Percentiles rank a stretch among this genome's conserved stretches.
Evolutionary conservation across 176 grass and related monocot species (phyloP).

Genomic region (Saccharum spontaneum): DNA sequence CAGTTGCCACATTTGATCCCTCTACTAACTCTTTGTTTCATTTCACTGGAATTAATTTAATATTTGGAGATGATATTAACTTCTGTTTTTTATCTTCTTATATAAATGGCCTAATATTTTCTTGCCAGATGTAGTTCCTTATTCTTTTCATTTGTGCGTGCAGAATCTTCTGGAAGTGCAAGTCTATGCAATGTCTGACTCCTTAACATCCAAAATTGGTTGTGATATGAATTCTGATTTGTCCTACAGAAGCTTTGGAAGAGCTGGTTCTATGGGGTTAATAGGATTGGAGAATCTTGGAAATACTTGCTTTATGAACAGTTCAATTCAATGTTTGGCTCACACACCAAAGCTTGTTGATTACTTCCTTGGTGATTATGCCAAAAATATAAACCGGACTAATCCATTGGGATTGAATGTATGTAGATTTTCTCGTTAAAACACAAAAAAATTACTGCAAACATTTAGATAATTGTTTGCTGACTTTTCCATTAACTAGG

Average conservation of each 20-base stretch:
- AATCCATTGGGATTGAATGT: slow-evolving; percentile 97
- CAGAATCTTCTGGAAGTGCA: slow-evolving; percentile 93
- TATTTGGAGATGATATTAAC: neutral
- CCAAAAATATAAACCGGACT: slow-evolving; percentile 70
- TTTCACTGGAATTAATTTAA: slow-evolving; percentile 15
- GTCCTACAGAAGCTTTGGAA: slow-evolving; percentile 50
- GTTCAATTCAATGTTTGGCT: slow-evolving; percentile 89
- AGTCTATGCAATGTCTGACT: slow-evolving; percentile 80
- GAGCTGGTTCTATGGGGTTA: slow-evolving; percentile 57
- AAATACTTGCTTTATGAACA: slow-evolving; percentile 99
- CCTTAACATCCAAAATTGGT: slow-evolving; percentile 54
- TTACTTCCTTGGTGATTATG: slow-evolving; percentile 91
- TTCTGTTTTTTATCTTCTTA: slow-evolving; percentile 7
- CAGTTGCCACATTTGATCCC: slow-evolving; percentile 6
- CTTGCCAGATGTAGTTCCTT: slow-evolving; percentile 18
- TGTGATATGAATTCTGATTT: slow-evolving; percentile 54
- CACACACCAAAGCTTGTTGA: slow-evolving; percentile 86
- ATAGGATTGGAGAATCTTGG: slow-evolving; percentile 97
- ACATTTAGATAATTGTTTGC: slow-evolving; percentile 14
- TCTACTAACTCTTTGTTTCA: neutral
- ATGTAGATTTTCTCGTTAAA: slow-evolving; percentile 26
- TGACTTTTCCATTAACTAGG: slow-evolving; percentile 53
- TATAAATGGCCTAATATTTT: slow-evolving; percentile 1
- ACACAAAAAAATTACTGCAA: slow-evolving; percentile 6
- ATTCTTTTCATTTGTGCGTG: slow-evolving; percentile 35